A percentile compares a stretch with the other conserved stretches of the same genome.
phyloP scores from a whole-genome alignment of 2,329 filamentous ascomycete species.

The Trichoderma pleuroti region DNA sequence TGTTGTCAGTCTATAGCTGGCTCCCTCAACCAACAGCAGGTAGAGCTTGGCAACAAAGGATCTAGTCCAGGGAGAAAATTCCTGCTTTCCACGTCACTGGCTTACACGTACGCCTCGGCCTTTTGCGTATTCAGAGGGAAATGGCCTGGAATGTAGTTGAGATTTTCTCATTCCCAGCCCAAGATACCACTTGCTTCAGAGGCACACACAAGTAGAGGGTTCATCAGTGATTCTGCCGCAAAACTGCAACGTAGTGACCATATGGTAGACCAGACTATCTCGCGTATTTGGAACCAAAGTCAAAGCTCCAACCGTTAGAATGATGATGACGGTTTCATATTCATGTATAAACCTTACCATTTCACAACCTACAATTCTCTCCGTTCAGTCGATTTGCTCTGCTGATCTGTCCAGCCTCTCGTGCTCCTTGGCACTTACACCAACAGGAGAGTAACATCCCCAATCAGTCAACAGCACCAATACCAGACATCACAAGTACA shows the following conservation, averaged over 20 bases:
- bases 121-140: neutral
- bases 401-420: neutral
- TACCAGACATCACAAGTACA: neutral
- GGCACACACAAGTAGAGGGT: too few relatives aligned
- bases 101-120: neutral
- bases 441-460: neutral
- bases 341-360: neutral
- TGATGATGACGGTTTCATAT: neutral
- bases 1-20: neutral
- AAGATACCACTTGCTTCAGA: too few relatives aligned
- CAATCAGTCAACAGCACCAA: neutral
- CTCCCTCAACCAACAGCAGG: neutral
- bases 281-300: neutral
- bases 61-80: neutral
- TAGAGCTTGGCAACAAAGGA: neutral
- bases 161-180: too few relatives aligned
- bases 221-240: too few relatives aligned
- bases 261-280: too few relatives aligned
- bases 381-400: neutral
- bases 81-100: neutral
- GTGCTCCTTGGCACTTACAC: neutral
- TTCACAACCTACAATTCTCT: neutral
- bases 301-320: neutral
- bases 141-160: neutral
- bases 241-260: too few relatives aligned